Evolutionary conservation across 2,329 filamentous ascomycete genomes (phyloP).

Genomic region (Verticillium longisporum): DNA sequence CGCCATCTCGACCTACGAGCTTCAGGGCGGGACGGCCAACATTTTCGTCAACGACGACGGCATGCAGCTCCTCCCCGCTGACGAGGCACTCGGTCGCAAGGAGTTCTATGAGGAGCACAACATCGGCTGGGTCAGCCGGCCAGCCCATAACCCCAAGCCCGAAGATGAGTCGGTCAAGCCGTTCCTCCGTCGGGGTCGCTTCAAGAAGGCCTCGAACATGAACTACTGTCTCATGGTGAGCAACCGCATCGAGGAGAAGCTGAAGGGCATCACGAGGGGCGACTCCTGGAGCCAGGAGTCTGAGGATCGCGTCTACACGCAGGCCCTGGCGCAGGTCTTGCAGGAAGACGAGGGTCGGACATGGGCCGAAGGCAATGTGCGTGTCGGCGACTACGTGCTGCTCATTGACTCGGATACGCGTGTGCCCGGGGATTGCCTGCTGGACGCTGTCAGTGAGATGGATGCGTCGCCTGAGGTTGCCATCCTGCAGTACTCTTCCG

Average conservation of each 20-base stretch:
- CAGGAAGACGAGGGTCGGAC: conserved; percentile 42
- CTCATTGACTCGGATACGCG: conserved; percentile 64
- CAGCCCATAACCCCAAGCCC: conserved; percentile 33
- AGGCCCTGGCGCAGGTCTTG: conserved; percentile 36
- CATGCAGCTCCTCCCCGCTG: conserved; percentile 51
- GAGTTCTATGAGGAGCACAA: conserved; percentile 52
- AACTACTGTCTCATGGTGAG: conserved; percentile 54
- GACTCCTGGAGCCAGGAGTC: conserved; percentile 27
- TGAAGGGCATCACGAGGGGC: conserved; percentile 32
- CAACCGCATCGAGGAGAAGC: conserved; percentile 47
- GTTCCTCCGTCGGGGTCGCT: conserved; percentile 52
- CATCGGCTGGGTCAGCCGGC: conserved; percentile 49
- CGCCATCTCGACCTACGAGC: conserved; percentile 43
- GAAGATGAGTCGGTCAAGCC: conserved; percentile 28
- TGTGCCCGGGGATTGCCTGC: conserved; percentile 59
- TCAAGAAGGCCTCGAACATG: conserved; percentile 65
- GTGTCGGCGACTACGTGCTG: conserved; percentile 55
- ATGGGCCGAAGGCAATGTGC: conserved; percentile 51
- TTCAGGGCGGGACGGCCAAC: conserved; percentile 56
- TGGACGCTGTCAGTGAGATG: conserved; percentile 68
- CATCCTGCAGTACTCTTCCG: conserved; percentile 66
- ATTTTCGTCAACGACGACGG: conserved; percentile 66
- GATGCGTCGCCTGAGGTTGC: conserved; percentile 61
- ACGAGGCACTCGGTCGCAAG: conserved; percentile 39
- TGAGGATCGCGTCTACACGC: conserved; percentile 35